Conservation (phyloP, 495 filamentous ascomycete genomes). For the Xylaria castorea region DNA sequence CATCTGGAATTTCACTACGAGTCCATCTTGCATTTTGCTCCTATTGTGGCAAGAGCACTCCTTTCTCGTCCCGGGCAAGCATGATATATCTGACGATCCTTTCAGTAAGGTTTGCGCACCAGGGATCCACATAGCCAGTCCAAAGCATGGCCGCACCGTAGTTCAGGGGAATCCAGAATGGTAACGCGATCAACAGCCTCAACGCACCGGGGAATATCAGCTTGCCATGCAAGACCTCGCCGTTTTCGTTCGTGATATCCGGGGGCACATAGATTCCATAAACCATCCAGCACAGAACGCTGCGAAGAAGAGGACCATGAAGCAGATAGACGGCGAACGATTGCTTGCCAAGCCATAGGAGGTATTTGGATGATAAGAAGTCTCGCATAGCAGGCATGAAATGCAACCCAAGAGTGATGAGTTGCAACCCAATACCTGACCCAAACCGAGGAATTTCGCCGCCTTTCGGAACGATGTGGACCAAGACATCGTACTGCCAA, state of each 20-base stretch:
- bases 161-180: conserved; percentile 65
- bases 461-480: conserved; percentile 62
- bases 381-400: conserved; percentile 64
- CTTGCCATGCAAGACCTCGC: conserved; percentile 44
- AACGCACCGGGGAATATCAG: conserved; percentile 45
- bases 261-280: conserved; percentile 64
- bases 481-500: conserved; percentile 50
- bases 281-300: conserved; percentile 68
- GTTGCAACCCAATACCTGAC: conserved; percentile 62
- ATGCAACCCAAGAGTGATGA: conserved; percentile 60
- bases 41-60: conserved; percentile 45
- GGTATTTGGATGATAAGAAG: conserved; percentile 59
- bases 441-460: conserved; percentile 61
- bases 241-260: conserved; percentile 57
- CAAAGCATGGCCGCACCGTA: conserved; percentile 66
- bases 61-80: conserved; percentile 57
- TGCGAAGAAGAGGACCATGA: conserved; percentile 69
- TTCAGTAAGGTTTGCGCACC: conserved; percentile 67
- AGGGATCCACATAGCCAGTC: conserved; percentile 70
- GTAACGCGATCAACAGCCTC: conserved; percentile 52
- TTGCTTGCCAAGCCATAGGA: conserved; percentile 72
- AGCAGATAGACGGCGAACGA: conserved; percentile 73
- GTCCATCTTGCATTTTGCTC: neutral
- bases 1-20: neutral
- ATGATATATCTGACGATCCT: conserved; percentile 62